A percentile compares a stretch with the other conserved stretches of the same genome.
phyloP scores from a whole-genome alignment of 1,284 basidiomycete species.

The Tremellales sp. region DNA sequence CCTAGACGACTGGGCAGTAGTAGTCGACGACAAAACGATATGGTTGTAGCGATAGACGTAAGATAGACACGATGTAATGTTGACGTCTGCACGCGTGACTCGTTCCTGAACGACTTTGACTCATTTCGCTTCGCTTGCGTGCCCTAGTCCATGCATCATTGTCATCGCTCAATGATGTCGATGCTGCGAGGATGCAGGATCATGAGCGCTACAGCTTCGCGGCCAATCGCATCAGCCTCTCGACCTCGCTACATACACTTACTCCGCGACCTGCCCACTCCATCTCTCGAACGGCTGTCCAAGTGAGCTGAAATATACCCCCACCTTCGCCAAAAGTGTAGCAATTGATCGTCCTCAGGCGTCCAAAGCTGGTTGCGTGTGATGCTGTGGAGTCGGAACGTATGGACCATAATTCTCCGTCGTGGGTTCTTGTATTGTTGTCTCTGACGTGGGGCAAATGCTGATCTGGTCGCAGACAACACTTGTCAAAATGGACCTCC shows the following conservation, averaged over 20 bases:
- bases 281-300: slow-evolving; percentile 12
- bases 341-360: neutral
- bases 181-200: no score
- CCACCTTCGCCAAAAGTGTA: neutral
- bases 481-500: slow-evolving; percentile 31
- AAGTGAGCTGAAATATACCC: slow-evolving; percentile 15
- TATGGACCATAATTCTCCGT: slow-evolving; percentile 10
- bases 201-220: neutral
- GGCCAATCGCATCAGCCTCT: neutral
- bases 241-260: slow-evolving; percentile 17
- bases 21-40: no score
- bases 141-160: no score
- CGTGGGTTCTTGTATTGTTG: slow-evolving; percentile 3
- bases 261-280: slow-evolving; percentile 25
- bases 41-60: no score
- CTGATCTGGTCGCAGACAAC: slow-evolving; percentile 19
- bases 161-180: no score
- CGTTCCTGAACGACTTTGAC: no score
- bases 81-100: no score
- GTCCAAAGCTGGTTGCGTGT: slow-evolving; percentile 4
- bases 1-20: no score
- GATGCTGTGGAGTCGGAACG: slow-evolving; percentile 13
- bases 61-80: no score
- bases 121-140: no score
- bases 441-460: neutral